Evolutionary conservation across 2,329 filamentous ascomycete species (phyloP), one percentile per base, ranked within the genome.

Genomic region (Beauveria pseudobassiana): DNA sequence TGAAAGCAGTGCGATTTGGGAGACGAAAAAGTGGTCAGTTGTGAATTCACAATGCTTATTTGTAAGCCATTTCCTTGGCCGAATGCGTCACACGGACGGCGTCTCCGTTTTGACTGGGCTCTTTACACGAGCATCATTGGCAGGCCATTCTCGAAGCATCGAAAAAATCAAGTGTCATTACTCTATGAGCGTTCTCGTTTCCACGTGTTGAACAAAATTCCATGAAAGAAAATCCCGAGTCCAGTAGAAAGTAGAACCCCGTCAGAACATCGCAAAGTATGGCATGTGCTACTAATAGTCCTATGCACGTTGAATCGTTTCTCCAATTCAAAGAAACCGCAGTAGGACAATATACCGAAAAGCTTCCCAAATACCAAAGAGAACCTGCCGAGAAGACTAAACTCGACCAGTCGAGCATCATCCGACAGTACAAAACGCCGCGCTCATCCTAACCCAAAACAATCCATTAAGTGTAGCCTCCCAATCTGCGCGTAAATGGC

Each of bases 331-430:
- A 49, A 16, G 46, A 28, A 9, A 55, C 38, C 16, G 12, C 42
- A 48, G 7, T 16, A 38, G 7, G n/a, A 49, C 5, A 28, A 43
- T 8, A 43, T 10, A 55, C 5, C 1, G 12, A 20, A 14, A 40
- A 12, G 1, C 16, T 12, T 34, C 55, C 55, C 40, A 28, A 28
- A 52, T 30, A 40, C 30, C 49, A 28, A 57, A 30, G 9, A 55
- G 12, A 57, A 34, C n/a, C 28, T 48, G 43, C 12, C 48, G 10
- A 51, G 14, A 16, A 24, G 4, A 28, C 10, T 51, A 51, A 28
- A 34, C 57, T 34, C 57, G 57, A 59, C 57, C 57, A 59, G 57
- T 59, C 57, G 57, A 59, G 57, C 22, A 20, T 43, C 24, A 34
- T 43, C 22, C 18, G 22, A 40, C 46, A 30, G 34, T 51, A 24